Conservation (phyloP, 1,284 basidiomycete species). For the Irpex lacteus region DNA sequence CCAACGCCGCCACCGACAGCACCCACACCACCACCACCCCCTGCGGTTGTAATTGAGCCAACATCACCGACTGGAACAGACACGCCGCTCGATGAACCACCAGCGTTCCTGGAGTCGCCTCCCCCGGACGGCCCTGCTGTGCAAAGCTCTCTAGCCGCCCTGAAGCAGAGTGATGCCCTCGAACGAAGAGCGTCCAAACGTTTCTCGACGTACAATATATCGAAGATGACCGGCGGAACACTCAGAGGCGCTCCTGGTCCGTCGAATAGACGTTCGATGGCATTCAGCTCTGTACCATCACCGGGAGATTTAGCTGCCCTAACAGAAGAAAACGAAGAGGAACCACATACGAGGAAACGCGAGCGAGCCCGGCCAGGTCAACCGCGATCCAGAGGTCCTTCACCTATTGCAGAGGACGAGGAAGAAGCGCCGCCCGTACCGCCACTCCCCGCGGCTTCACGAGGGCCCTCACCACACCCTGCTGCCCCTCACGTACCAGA, state of each 20-base stretch:
- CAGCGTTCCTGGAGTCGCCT: conserved; percentile 25
- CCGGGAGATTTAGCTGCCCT: conserved; percentile 66
- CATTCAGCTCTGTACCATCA: conserved; percentile 55
- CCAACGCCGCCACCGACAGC: conserved; percentile 22
- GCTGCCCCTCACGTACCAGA: conserved; percentile 5
- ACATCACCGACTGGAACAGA: conserved; percentile 27
- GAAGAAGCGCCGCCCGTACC: conserved; percentile 46
- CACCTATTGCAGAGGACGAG: conserved; percentile 37
- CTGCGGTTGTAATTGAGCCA: conserved; percentile 53
- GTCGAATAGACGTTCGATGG: conserved; percentile 63
- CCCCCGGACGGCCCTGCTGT: conserved; percentile 57
- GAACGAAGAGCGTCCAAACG: conserved; percentile 94
- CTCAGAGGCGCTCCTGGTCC: conserved; percentile 33
- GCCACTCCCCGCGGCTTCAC: conserved; percentile 24
- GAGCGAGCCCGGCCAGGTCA: conserved; percentile 15
- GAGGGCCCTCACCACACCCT: conserved; percentile 20
- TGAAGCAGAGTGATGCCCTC: conserved; percentile 84
- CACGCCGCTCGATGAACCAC: not conserved
- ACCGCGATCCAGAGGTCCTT: conserved; percentile 28
- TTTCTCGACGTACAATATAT: conserved; percentile 94
- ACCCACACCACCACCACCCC: conserved; percentile 30
- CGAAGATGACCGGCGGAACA: conserved; percentile 81
- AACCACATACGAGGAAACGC: conserved; percentile 24
- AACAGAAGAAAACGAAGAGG: conserved; percentile 62
- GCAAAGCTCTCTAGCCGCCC: conserved; percentile 82